Percentiles rank a stretch among this genome's conserved stretches.
Evolutionary conservation across 139 green algal species (phyloP).

Genomic region (Chlamydomonas sp.): DNA sequence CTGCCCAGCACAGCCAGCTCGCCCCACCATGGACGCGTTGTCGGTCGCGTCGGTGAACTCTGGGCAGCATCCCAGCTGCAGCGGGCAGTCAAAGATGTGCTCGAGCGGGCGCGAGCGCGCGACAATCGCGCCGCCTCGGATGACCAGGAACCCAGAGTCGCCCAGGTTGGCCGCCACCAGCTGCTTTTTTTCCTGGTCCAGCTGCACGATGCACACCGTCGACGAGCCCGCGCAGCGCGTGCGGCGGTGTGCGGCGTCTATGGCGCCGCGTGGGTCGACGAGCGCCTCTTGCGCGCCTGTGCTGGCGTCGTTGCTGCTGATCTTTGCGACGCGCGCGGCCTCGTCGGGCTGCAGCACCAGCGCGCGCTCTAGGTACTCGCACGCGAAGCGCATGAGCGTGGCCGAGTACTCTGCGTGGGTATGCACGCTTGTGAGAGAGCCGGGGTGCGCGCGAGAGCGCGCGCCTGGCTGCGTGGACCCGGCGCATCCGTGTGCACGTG

Average conservation of each 20-base stretch:
- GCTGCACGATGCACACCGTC: conserved; percentile 7
- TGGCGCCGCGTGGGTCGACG: background rate
- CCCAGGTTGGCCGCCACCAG: conserved; percentile 15
- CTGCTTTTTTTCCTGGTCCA: background rate
- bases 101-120: conserved; percentile 27
- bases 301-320: no score
- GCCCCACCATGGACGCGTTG: no score
- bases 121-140: background rate
- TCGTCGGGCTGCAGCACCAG: no score
- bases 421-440: no score
- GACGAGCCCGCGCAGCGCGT: conserved; percentile 5
- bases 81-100: conserved; percentile 74
- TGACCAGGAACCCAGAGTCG: conserved; percentile 7
- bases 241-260: conserved; percentile 2
- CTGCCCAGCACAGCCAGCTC: no score
- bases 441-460: no score
- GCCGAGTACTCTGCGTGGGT: conserved; percentile 4
- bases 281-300: no score
- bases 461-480: no score
- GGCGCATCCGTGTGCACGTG: no score
- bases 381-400: conserved; percentile 2
- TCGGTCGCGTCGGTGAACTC: conserved; percentile 62
- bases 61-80: conserved; percentile 60
- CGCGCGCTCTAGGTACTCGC: conserved; percentile 1
- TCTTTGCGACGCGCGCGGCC: no score